Evolutionary conservation across 106 monocot genomes (phyloP).

Genomic region (Dendrobium officinale): DNA sequence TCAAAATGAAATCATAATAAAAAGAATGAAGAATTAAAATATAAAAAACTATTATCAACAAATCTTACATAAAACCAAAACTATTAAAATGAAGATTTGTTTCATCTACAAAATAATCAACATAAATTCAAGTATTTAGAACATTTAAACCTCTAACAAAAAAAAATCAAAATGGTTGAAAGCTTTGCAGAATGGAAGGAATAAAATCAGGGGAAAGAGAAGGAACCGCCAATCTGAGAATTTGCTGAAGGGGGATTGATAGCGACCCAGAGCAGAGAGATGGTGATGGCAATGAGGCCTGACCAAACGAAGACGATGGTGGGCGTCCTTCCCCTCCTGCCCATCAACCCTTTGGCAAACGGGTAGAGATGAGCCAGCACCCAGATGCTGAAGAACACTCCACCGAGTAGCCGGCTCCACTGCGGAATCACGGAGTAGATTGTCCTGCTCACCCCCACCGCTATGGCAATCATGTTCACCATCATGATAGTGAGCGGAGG

Average conservation of each 20-base stretch:
- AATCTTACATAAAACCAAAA: too few relatives aligned
- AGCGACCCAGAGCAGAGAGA: slow-evolving; percentile 21
- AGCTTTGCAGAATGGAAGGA: neutral
- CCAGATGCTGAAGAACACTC: slow-evolving; percentile 72
- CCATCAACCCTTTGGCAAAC: slow-evolving; percentile 58
- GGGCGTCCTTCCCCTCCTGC: slow-evolving; percentile 41
- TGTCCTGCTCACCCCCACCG: slow-evolving; percentile 51
- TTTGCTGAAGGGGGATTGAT: slow-evolving; percentile 34
- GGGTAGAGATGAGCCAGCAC: slow-evolving; percentile 55
- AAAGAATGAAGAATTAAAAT: too few relatives aligned
- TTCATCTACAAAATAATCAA: slow-evolving; percentile 5
- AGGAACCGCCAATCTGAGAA: slow-evolving; percentile 52
- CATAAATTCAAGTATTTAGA: neutral
- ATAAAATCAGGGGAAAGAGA: slow-evolving; percentile 34
- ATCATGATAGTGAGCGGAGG: slow-evolving; percentile 61
- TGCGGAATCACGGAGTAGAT: slow-evolving; percentile 52
- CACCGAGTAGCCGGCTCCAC: slow-evolving; percentile 59
- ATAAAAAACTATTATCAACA: too few relatives aligned
- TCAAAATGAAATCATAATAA: too few relatives aligned
- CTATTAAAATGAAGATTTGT: neutral
- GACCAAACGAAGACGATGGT: slow-evolving; percentile 58
- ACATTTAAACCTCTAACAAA: neutral
- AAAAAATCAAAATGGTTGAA: neutral
- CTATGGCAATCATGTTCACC: slow-evolving; percentile 53
- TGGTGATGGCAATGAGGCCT: slow-evolving; percentile 55